phyloP scores from a whole-genome alignment of 2,329 filamentous ascomycete genomes.

The Lojkania enalia region DNA sequence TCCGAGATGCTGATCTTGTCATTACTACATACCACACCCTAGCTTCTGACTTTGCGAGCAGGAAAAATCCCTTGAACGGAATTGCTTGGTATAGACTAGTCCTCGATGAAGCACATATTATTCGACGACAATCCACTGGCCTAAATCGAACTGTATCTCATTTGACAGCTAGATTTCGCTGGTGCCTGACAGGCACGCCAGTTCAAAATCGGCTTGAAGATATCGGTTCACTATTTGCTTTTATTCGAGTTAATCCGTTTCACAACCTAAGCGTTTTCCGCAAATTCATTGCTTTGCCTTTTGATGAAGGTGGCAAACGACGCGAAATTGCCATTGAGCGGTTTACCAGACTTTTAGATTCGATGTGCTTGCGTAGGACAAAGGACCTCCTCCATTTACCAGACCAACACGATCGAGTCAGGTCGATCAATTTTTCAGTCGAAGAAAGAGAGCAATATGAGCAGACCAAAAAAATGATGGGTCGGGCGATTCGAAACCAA shows the following conservation, averaged over 20 bases:
- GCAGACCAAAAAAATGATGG: constrained; percentile 41
- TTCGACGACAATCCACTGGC: constrained; percentile 53
- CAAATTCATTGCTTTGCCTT: constrained; percentile 50
- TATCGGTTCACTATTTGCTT: constrained; percentile 56
- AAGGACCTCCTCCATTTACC: constrained; percentile 49
- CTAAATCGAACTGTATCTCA: constrained; percentile 50
- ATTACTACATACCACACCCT: constrained; percentile 39
- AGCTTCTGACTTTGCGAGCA: constrained; percentile 16
- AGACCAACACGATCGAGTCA: constrained; percentile 24
- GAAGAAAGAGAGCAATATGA: constrained; percentile 35
- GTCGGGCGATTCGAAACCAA: constrained; percentile 45
- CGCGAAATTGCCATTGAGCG: constrained; percentile 23
- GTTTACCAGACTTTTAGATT: constrained; percentile 37
- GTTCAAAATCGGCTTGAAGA: constrained; percentile 60
- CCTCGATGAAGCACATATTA: constrained; percentile 51
- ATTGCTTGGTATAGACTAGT: constrained; percentile 37
- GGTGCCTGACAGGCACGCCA: constrained; percentile 47
- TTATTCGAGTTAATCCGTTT: constrained; percentile 51
- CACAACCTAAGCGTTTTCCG: constrained; percentile 48
- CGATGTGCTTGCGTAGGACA: constrained; percentile 49
- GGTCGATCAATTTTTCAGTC: constrained; percentile 38
- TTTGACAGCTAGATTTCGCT: constrained; percentile 51
- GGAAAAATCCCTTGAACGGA: constrained; percentile 16
- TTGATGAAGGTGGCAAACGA: constrained; percentile 32
- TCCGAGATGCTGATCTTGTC: constrained; percentile 29